Conservation (phyloP, 768 basidiomycete genomes). For the Hysterangium stoloniferum region DNA sequence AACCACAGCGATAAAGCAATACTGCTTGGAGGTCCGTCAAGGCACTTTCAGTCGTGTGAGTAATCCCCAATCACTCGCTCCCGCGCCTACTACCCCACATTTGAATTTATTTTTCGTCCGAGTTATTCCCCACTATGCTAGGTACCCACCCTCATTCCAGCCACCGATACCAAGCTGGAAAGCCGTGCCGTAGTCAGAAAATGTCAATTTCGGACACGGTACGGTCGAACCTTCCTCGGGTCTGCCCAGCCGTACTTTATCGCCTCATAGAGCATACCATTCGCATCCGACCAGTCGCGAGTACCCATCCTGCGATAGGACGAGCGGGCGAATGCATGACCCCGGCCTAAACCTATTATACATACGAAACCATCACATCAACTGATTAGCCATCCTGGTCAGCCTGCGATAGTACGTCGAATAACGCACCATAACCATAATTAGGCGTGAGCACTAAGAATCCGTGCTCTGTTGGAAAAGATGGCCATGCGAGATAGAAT, state of each 20-base stretch:
- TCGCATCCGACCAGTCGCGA: slow-evolving; percentile 11
- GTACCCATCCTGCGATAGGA: slow-evolving; percentile 9
- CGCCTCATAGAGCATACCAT: slow-evolving; percentile 12
- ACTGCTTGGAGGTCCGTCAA: slow-evolving; percentile 7
- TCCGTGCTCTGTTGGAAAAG: slow-evolving; percentile 4
- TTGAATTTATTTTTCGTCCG: slow-evolving; percentile 13
- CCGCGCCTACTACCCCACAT: slow-evolving; percentile 10
- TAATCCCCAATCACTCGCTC: slow-evolving; percentile 6
- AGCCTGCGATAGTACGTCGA: not conserved
- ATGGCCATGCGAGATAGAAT: not conserved
- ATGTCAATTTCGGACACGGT: not conserved
- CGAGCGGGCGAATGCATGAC: slow-evolving; percentile 8
- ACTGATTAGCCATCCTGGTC: not conserved
- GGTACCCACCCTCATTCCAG: slow-evolving; percentile 13
- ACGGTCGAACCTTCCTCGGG: not conserved
- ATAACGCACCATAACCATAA: slow-evolving; percentile 12
- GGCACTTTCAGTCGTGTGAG: slow-evolving; percentile 8
- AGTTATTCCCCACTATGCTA: slow-evolving; percentile 12
- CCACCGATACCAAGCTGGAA: slow-evolving; percentile 11
- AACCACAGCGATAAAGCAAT: not conserved
- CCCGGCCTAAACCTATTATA: slow-evolving; percentile 11
- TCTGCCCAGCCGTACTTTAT: slow-evolving; percentile 10
- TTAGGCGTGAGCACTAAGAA: slow-evolving; percentile 11
- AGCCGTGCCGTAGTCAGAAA: not conserved
- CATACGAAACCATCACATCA: not conserved